A percentile compares a stretch with the other conserved stretches of the same genome.
These are phyloP conservation scores for Dendrobium nobile DNA, from an alignment of 106 monocot species.

Conservation along the genomic window DNA sequence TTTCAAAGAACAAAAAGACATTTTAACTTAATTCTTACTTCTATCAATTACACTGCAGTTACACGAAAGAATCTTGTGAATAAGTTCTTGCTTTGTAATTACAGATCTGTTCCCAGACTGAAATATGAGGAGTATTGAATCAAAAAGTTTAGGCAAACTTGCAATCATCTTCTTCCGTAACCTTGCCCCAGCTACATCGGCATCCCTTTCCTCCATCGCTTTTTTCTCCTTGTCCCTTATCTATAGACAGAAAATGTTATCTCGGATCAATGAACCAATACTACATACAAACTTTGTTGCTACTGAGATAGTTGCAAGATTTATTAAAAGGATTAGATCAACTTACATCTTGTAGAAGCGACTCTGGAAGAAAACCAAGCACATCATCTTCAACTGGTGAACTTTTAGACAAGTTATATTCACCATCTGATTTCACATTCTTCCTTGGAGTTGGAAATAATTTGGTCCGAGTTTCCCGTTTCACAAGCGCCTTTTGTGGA, in stretches of 20 bases:
- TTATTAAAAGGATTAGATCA: not conserved
- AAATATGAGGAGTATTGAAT: slow-evolving; percentile 64
- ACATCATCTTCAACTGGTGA: slow-evolving; percentile 22
- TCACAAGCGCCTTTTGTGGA: slow-evolving; percentile 22
- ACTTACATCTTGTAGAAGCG: slow-evolving; percentile 69
- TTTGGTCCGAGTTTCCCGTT: slow-evolving; percentile 34
- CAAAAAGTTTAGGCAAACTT: slow-evolving; percentile 63
- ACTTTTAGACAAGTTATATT: slow-evolving; percentile 9
- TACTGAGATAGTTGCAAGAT: not conserved
- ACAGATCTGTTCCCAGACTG: slow-evolving; percentile 55
- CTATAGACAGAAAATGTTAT: slow-evolving; percentile 15
- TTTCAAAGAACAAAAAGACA: not conserved
- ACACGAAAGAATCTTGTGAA: slow-evolving; percentile 65
- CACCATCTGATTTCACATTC: slow-evolving; percentile 12
- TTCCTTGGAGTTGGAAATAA: slow-evolving; percentile 57
- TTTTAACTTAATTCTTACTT: slow-evolving; percentile 30
- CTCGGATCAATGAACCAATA: not conserved
- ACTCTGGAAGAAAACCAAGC: slow-evolving; percentile 64
- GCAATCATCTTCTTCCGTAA: slow-evolving; percentile 51
- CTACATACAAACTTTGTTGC: not conserved
- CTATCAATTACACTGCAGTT: slow-evolving; percentile 54
- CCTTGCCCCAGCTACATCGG: slow-evolving; percentile 26
- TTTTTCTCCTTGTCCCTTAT: slow-evolving; percentile 69
- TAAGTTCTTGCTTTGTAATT: slow-evolving; percentile 75
- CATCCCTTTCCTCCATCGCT: slow-evolving; percentile 38